phyloP scores from a whole-genome alignment of 2,329 filamentous ascomycete species.

The Diaporthe citriasiana region DNA sequence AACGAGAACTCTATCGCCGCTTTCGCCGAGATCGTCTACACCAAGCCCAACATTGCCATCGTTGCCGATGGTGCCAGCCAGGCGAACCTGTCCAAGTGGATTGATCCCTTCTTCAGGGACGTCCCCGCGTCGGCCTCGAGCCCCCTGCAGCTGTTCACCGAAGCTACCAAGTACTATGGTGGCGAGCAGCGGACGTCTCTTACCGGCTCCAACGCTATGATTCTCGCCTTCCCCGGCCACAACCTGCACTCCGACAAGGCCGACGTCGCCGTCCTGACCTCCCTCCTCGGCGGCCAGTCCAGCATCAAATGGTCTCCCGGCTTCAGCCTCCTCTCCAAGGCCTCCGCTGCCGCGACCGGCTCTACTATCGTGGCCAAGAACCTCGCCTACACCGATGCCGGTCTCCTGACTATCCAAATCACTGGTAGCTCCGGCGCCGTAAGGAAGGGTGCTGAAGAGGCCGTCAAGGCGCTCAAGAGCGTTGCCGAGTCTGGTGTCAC shows the following conservation, averaged over 20 bases:
- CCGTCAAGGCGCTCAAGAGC: slow-evolving; percentile 86
- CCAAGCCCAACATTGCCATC: slow-evolving; percentile 91
- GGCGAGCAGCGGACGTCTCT: slow-evolving; percentile 93
- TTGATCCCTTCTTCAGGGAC: slow-evolving; percentile 89
- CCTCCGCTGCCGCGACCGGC: slow-evolving; percentile 74
- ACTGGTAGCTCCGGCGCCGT: slow-evolving; percentile 81
- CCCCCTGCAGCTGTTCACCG: slow-evolving; percentile 68
- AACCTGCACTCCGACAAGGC: slow-evolving; percentile 88
- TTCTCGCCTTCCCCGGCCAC: slow-evolving; percentile 93
- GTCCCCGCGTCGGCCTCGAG: slow-evolving; percentile 69
- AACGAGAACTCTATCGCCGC: slow-evolving; percentile 80
- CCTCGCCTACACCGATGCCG: slow-evolving; percentile 91
- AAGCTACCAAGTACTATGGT: slow-evolving; percentile 88
- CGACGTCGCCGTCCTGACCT: slow-evolving; percentile 87
- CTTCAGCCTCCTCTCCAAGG: slow-evolving; percentile 91
- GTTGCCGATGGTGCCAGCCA: slow-evolving; percentile 90
- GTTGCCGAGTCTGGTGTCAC: slow-evolving; percentile 81
- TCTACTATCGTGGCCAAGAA: slow-evolving; percentile 82
- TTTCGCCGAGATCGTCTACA: slow-evolving; percentile 85
- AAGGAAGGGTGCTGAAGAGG: slow-evolving; percentile 79
- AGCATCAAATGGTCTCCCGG: slow-evolving; percentile 96
- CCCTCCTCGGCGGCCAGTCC: slow-evolving; percentile 90
- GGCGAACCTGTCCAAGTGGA: slow-evolving; percentile 86
- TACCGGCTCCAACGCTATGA: slow-evolving; percentile 79
- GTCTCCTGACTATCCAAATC: slow-evolving; percentile 87